Percentiles rank a stretch among this genome's conserved stretches.
Evolutionary conservation across 2,329 filamentous ascomycete genomes (phyloP).

Genomic region (Penicillium brevicompactum): DNA sequence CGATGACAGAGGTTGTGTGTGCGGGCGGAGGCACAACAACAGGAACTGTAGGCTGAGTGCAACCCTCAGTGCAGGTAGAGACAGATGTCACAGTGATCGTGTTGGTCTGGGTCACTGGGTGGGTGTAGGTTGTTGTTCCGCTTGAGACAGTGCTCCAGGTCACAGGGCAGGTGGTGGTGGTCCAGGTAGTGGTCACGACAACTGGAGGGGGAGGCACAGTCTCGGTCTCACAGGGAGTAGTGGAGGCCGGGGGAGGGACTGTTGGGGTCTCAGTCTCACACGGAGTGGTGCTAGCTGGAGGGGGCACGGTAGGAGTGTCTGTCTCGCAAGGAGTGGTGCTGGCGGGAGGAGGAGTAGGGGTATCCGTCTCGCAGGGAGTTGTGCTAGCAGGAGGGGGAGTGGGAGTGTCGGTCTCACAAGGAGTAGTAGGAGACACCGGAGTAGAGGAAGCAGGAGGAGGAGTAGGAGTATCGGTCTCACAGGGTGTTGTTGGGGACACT

Average conservation of each 20-base stretch:
- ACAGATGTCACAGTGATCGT: slow-evolving; percentile 26
- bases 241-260: not conserved
- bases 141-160: slow-evolving; percentile 26
- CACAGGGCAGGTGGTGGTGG: slow-evolving; percentile 34
- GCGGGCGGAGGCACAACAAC: not conserved
- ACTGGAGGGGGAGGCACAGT: slow-evolving; percentile 11
- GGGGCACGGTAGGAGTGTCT: slow-evolving; percentile 2
- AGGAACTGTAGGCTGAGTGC: slow-evolving; percentile 8
- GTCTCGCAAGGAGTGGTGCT: slow-evolving; percentile 4
- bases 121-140: slow-evolving; percentile 21
- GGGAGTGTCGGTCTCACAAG: slow-evolving; percentile 8
- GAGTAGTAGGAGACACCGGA: not conserved
- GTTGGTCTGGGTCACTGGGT: slow-evolving; percentile 26
- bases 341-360: slow-evolving; percentile 5
- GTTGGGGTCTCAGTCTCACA: slow-evolving; percentile 1
- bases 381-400: slow-evolving; percentile 8
- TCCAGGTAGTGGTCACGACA: slow-evolving; percentile 25
- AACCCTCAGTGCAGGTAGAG: slow-evolving; percentile 22
- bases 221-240: slow-evolving; percentile 5
- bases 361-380: slow-evolving; percentile 12
- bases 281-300: slow-evolving; percentile 10
- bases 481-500: not conserved
- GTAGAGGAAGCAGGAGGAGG: slow-evolving; percentile 1
- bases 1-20: not conserved
- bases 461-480: slow-evolving; percentile 3